These are phyloP conservation scores for Ceratobasidium papillatum DNA, from an alignment of 1,284 basidiomycete species.

Conservation along the genomic window DNA sequence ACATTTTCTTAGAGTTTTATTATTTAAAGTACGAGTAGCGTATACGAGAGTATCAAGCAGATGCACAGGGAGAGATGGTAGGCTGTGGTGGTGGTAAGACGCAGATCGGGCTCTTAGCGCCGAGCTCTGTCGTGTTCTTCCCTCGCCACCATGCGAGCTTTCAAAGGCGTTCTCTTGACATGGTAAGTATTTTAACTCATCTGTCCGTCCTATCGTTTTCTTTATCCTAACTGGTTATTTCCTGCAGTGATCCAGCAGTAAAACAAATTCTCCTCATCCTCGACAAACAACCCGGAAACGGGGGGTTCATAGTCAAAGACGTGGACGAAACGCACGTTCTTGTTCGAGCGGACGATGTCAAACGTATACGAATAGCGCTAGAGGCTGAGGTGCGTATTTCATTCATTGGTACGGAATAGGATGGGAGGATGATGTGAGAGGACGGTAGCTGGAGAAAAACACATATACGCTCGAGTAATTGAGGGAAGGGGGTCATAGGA, in stretches of 20 bases:
- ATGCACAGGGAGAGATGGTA: background rate
- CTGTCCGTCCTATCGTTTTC: conserved; percentile 8
- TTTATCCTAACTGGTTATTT: background rate
- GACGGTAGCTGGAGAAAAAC: conserved; percentile 48
- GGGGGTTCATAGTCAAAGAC: conserved; percentile 83
- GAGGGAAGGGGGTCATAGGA: conserved; percentile 54
- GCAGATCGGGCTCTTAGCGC: background rate
- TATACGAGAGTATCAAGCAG: background rate
- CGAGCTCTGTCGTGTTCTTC: background rate
- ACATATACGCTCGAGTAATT: conserved; percentile 47
- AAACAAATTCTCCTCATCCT: conserved; percentile 87
- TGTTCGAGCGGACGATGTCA: conserved; percentile 82
- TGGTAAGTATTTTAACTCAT: conserved; percentile 60
- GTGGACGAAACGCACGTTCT: conserved; percentile 85
- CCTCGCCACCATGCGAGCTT: conserved; percentile 62
- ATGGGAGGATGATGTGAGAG: background rate
- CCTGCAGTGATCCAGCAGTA: conserved; percentile 80
- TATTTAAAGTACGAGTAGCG: background rate
- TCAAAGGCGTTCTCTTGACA: conserved; percentile 76
- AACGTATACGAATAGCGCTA: conserved; percentile 72
- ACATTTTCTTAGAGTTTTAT: too few relatives aligned
- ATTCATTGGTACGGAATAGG: background rate
- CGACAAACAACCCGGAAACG: conserved; percentile 68
- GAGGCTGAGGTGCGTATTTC: conserved; percentile 72
- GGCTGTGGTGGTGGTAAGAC: background rate